Conservation (phyloP, 257 asterid species). For the Verbascum thapsus region DNA sequence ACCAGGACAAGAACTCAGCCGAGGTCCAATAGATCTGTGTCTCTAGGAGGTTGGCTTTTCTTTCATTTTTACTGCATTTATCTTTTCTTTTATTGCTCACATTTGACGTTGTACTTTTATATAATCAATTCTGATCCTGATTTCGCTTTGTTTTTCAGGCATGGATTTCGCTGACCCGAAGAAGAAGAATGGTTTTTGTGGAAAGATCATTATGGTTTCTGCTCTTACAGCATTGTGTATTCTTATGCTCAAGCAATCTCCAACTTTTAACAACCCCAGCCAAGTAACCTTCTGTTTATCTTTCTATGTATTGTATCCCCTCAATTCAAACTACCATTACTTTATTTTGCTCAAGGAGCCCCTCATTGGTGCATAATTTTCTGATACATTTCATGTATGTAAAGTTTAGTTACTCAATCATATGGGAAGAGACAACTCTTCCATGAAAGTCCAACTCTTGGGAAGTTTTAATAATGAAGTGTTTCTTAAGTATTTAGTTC, state of each 20-base stretch:
- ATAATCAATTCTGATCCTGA: slow-evolving; percentile 17
- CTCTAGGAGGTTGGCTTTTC: slow-evolving; percentile 62
- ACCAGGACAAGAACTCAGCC: slow-evolving; percentile 63
- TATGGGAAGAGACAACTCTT: too few species aligned
- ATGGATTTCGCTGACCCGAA: slow-evolving; percentile 86
- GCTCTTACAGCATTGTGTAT: slow-evolving; percentile 61
- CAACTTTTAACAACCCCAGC: slow-evolving; percentile 52
- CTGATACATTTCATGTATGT: slow-evolving; percentile 4
- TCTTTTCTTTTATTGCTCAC: neutral
- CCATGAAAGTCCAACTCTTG: too few species aligned
- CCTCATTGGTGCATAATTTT: neutral
- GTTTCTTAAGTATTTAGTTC: too few species aligned
- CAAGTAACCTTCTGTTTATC: slow-evolving; percentile 40
- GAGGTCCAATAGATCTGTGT: slow-evolving; percentile 59
- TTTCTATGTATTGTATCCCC: slow-evolving; percentile 13
- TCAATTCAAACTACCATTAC: slow-evolving; percentile 1
- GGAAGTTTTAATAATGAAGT: too few species aligned
- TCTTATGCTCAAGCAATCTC: slow-evolving; percentile 60
- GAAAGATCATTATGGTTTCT: slow-evolving; percentile 50
- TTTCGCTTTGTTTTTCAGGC: slow-evolving; percentile 47
- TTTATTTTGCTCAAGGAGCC: slow-evolving; percentile 9
- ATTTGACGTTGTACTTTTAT: neutral
- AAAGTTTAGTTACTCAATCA: too few species aligned
- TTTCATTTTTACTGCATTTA: neutral
- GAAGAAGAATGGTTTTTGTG: slow-evolving; percentile 48